Evolutionary conservation across 805 yeast species (phyloP).

Genomic region (Ogataea dorogensis): DNA sequence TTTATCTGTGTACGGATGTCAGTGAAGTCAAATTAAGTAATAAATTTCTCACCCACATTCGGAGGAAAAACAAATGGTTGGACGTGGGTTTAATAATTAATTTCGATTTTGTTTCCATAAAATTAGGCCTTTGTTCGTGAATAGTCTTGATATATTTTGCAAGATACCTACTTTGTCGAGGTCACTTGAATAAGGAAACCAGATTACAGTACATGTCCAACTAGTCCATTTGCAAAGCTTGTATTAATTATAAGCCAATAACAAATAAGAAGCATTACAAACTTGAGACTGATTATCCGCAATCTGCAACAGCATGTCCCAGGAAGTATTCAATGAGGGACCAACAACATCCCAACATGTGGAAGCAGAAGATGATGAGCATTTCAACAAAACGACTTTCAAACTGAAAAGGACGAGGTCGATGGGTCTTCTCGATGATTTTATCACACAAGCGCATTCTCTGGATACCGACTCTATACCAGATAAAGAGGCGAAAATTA

Average conservation of each 20-base stretch:
- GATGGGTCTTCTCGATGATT: slow-evolving; percentile 75
- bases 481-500: slow-evolving; percentile 66
- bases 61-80: slow-evolving; percentile 10
- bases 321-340: slow-evolving; percentile 50
- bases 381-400: slow-evolving; percentile 68
- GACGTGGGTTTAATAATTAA: slow-evolving; percentile 13
- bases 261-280: slow-evolving; percentile 1
- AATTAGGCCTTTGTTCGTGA: slow-evolving; percentile 2
- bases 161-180: slow-evolving; percentile 1
- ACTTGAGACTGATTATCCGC: background rate
- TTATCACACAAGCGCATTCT: slow-evolving; percentile 30
- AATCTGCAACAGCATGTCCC: slow-evolving; percentile 19
- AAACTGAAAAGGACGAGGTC: slow-evolving; percentile 79
- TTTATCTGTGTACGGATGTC: slow-evolving; percentile 9
- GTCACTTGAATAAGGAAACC: background rate
- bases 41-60: slow-evolving; percentile 1
- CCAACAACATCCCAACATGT: slow-evolving; percentile 65
- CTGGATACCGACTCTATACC: slow-evolving; percentile 18
- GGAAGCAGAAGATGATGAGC: slow-evolving; percentile 68
- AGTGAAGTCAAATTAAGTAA: slow-evolving; percentile 1
- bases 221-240: slow-evolving; percentile 1
- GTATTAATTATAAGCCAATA: slow-evolving; percentile 4
- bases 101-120: slow-evolving; percentile 13
- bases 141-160: background rate
- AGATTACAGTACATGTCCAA: slow-evolving; percentile 2